A percentile compares a stretch with the other conserved stretches of the same genome.
These are phyloP conservation scores for Wickerhamiella azyma DNA, from an alignment of 805 yeast species.

Conservation along the genomic window DNA sequence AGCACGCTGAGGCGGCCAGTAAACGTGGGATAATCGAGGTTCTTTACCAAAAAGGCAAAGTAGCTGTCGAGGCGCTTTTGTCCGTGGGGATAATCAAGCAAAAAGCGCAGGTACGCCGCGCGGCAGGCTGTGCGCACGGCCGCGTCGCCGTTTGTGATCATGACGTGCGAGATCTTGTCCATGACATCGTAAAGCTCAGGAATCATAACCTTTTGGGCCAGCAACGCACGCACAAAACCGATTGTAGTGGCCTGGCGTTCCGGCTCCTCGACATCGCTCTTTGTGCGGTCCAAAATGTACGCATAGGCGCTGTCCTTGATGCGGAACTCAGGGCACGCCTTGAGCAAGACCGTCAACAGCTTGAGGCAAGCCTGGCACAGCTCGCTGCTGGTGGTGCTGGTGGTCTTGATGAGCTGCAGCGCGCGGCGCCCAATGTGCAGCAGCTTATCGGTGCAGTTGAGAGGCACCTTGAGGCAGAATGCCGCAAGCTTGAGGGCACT, in stretches of 20 bases:
- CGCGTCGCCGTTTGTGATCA: slow-evolving; percentile 79
- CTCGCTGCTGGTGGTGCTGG: slow-evolving; percentile 66
- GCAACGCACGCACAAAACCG: slow-evolving; percentile 65
- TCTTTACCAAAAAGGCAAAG: slow-evolving; percentile 64
- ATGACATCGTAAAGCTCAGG: slow-evolving; percentile 86
- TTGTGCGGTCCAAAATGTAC: slow-evolving; percentile 54
- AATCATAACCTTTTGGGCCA: slow-evolving; percentile 55
- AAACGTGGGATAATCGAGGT: slow-evolving; percentile 71
- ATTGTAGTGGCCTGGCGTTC: slow-evolving; percentile 79
- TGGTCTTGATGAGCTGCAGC: slow-evolving; percentile 48
- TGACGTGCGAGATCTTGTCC: slow-evolving; percentile 64
- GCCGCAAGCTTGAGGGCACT: slow-evolving; percentile 53
- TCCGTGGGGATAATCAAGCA: slow-evolving; percentile 93
- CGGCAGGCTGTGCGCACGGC: slow-evolving; percentile 78
- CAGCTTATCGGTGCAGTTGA: slow-evolving; percentile 32
- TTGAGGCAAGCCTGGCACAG: slow-evolving; percentile 68
- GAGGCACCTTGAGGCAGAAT: slow-evolving; percentile 45
- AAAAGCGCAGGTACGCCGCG: slow-evolving; percentile 65
- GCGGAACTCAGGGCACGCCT: slow-evolving; percentile 51
- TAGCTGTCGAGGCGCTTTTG: slow-evolving; percentile 71
- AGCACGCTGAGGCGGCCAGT: slow-evolving; percentile 80
- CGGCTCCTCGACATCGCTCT: slow-evolving; percentile 85
- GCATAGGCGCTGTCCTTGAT: slow-evolving; percentile 60
- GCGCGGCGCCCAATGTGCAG: slow-evolving; percentile 21
- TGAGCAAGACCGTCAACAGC: slow-evolving; percentile 43